Evolutionary conservation across 1,139 yeast species (phyloP), one percentile per base, ranked within the genome.

Genomic region (Nakaseomyces bracarensis): DNA sequence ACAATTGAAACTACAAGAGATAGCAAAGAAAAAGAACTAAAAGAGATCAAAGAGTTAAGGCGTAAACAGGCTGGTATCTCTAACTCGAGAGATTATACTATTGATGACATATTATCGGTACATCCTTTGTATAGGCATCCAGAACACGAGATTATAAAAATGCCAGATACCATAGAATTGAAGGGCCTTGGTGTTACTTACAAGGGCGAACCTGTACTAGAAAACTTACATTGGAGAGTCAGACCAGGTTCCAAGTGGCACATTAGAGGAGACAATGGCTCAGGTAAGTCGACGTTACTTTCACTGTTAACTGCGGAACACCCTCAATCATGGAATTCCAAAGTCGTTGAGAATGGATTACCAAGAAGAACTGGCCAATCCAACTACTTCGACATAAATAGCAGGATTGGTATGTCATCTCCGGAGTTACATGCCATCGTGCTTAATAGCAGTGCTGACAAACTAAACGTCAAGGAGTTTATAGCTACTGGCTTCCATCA

Each of bases 271-370:
- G 77, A 79, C 48, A 91, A 91, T 53, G 98, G 98, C 1, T 72
- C 94, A 0, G 98, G 98, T 1, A 91, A 91, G 58, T 83, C 96
- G 3, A 91, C 98, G 0, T 64, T 91, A 15, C 64, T 91, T 14
- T 79, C 96, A 1, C 63, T 91, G 34, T 70, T 91, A 28, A 86
- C 96, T 0, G 91, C 95, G 2, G 98, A 91, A 55, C 98, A 91
- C 58, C 98, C 98, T 0, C 96, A 91, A 61, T 80, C 96, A 1
- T 91, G 97, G 97, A 79, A 77, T 52, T 72, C 78, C 3, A 77
- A 74, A 21, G 71, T 91, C 34, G 62, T 70, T 15, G 72, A 87
- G 44, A 68, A 82, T 54, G 93, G 91, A 0, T 63, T 63, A 21
- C 72, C 77, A n/a, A 70, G 96, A 39, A 73, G 72, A 48, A 78